These are phyloP conservation scores for Malassezia furfur DNA, from an alignment of 1,284 basidiomycete species.

Conservation along the genomic window DNA sequence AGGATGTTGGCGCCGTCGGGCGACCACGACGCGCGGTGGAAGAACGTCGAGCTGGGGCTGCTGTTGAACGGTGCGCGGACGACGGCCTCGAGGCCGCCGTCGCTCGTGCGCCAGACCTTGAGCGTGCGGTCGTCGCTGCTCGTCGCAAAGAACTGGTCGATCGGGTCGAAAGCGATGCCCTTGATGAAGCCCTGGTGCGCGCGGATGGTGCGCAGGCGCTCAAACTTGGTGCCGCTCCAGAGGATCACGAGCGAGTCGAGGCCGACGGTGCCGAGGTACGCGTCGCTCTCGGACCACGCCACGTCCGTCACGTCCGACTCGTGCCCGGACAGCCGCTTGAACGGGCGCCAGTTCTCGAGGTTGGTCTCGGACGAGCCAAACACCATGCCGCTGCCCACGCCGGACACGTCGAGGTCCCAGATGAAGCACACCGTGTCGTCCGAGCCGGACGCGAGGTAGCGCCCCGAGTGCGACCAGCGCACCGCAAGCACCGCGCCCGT, in stretches of 20 bases:
- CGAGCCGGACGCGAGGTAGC: slow-evolving; percentile 88
- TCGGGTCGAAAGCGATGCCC: slow-evolving; percentile 95
- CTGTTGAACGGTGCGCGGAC: slow-evolving; percentile 82
- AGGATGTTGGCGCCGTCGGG: slow-evolving; percentile 97
- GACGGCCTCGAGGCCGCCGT: slow-evolving; percentile 76
- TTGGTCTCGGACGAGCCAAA: slow-evolving; percentile 41
- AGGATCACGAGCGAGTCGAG: slow-evolving; percentile 82
- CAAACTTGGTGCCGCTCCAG: slow-evolving; percentile 55
- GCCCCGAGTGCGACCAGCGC: slow-evolving; percentile 88
- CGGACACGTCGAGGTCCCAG: slow-evolving; percentile 71
- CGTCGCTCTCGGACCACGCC: slow-evolving; percentile 75
- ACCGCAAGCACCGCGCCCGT: slow-evolving; percentile 86
- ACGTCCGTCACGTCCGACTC: slow-evolving; percentile 76
- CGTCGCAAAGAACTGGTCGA: slow-evolving; percentile 70
- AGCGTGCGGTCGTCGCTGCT: slow-evolving; percentile 91
- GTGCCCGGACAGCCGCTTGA: slow-evolving; percentile 82
- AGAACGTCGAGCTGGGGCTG: slow-evolving; percentile 90
- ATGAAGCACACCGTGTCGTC: slow-evolving; percentile 93
- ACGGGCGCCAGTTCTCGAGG: slow-evolving; percentile 91
- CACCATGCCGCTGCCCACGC: slow-evolving; percentile 23
- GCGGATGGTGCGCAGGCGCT: slow-evolving; percentile 64
- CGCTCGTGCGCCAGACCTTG: slow-evolving; percentile 88
- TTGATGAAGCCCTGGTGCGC: slow-evolving; percentile 94
- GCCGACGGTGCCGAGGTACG: slow-evolving; percentile 82
- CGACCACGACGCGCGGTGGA: slow-evolving; percentile 89